phyloP scores from a whole-genome alignment of 208 protist genomes.

The Leishmania mexicana region DNA sequence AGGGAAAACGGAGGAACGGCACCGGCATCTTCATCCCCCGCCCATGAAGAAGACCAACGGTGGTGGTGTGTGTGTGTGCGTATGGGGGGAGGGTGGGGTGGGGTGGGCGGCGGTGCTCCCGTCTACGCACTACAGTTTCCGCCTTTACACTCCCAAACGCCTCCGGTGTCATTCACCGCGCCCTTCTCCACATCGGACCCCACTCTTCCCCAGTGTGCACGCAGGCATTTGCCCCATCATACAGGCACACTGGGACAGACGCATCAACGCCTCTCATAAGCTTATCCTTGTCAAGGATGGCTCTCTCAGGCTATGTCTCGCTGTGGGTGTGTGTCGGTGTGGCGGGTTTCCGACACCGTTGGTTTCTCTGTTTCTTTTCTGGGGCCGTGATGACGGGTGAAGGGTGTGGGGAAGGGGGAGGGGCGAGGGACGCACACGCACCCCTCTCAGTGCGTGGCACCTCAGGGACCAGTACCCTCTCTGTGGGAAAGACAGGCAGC shows the following conservation, averaged over 20 bases:
- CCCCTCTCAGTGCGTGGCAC: background rate
- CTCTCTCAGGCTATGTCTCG: background rate
- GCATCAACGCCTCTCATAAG: background rate
- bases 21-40: background rate
- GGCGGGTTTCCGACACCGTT: background rate
- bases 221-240: background rate
- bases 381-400: background rate
- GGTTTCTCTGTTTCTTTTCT: conserved; percentile 8
- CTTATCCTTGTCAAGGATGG: background rate
- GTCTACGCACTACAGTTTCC: background rate
- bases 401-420: background rate
- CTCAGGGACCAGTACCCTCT: background rate
- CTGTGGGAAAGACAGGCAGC: background rate
- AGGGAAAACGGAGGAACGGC: background rate
- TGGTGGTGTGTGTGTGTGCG: background rate
- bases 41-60: background rate
- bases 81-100: too few relatives aligned
- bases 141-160: background rate
- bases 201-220: background rate
- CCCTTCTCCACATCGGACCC: background rate
- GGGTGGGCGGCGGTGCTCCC: background rate
- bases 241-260: background rate
- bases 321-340: background rate
- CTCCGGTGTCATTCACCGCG: background rate
- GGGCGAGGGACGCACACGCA: background rate